Conservation (phyloP, 2,329 filamentous ascomycete species). For the Pseudocercospora eumusae region DNA sequence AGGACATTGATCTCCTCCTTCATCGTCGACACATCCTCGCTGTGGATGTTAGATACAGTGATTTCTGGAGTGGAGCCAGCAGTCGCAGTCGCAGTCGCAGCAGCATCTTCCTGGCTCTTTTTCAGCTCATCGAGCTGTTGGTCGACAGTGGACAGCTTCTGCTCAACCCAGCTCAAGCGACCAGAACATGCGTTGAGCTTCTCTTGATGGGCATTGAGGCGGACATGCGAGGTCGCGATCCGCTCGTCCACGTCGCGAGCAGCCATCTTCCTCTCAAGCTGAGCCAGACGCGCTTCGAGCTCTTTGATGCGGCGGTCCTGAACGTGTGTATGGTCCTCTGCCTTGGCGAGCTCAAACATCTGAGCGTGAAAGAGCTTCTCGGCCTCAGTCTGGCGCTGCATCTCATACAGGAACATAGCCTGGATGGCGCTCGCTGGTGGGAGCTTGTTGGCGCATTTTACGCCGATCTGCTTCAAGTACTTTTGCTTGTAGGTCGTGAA, state of each 20-base stretch:
- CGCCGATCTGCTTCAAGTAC: conserved; percentile 21
- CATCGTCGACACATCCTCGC: conserved; percentile 11
- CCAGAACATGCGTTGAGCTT: conserved; percentile 12
- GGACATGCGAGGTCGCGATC: conserved; percentile 21
- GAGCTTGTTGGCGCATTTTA: conserved; percentile 25
- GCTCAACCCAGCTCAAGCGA: conserved; percentile 14
- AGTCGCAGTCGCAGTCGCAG: neutral
- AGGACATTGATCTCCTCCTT: conserved; percentile 28
- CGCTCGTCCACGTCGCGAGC: conserved; percentile 22
- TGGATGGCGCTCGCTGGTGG: conserved; percentile 33
- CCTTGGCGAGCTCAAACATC: conserved; percentile 29
- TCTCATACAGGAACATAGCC: conserved; percentile 36
- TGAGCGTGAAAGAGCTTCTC: conserved; percentile 34
- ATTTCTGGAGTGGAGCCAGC: neutral
- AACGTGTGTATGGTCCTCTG: conserved; percentile 12
- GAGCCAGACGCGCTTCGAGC: conserved; percentile 22
- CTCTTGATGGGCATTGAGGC: conserved; percentile 17
- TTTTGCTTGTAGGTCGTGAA: conserved; percentile 2
- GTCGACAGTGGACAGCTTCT: conserved; percentile 5
- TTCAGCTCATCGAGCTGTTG: conserved; percentile 13
- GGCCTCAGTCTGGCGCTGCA: conserved; percentile 32
- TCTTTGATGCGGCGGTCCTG: conserved; percentile 19
- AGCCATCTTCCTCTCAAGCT: conserved; percentile 25
- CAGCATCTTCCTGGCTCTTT: conserved; percentile 10
- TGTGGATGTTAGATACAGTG: neutral